These are phyloP conservation scores for Xeromyces bisporus DNA, from an alignment of 495 filamentous ascomycete species.

Conservation along the genomic window DNA sequence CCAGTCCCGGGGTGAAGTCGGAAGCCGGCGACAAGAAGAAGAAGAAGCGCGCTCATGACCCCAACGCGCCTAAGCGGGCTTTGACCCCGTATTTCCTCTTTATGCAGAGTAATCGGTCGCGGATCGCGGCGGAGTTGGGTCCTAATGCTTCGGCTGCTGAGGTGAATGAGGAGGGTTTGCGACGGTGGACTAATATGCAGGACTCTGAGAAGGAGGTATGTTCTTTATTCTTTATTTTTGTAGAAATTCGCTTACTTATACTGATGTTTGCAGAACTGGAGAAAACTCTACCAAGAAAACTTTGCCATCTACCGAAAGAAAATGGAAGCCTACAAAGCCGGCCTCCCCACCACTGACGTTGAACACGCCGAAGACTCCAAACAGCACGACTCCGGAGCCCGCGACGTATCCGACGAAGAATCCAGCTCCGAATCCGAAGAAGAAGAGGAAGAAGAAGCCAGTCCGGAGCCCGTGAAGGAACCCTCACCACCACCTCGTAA, in stretches of 20 bases:
- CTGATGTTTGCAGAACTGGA: conserved; percentile 40
- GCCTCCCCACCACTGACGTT: conserved; percentile 28
- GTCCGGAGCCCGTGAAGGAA: conserved; percentile 33
- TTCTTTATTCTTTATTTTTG: too few species aligned
- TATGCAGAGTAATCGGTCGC: conserved; percentile 63
- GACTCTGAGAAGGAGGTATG: conserved; percentile 57
- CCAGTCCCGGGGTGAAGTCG: conserved; percentile 21
- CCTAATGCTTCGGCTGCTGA: conserved; percentile 53
- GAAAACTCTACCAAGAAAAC: conserved; percentile 58
- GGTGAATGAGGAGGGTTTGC: conserved; percentile 64
- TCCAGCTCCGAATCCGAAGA: conserved; percentile 19
- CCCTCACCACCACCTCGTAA: conserved; percentile 36
- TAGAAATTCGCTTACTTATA: conserved; percentile 1
- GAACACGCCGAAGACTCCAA: conserved; percentile 36
- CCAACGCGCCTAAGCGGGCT: conserved; percentile 86
- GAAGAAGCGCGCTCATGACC: conserved; percentile 76
- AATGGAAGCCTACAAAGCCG: conserved; percentile 54
- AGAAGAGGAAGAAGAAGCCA: conserved; percentile 31
- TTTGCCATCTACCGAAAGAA: conserved; percentile 55
- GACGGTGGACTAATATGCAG: conserved; percentile 63
- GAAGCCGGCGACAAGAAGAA: conserved; percentile 54
- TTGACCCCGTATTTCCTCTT: conserved; percentile 90
- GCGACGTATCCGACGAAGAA: conserved; percentile 28
- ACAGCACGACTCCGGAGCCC: conserved; percentile 34
- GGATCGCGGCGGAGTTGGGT: conserved; percentile 63